phyloP scores from a whole-genome alignment of 2,329 filamentous ascomycete genomes.

The Scleromitrula shiraiana region DNA sequence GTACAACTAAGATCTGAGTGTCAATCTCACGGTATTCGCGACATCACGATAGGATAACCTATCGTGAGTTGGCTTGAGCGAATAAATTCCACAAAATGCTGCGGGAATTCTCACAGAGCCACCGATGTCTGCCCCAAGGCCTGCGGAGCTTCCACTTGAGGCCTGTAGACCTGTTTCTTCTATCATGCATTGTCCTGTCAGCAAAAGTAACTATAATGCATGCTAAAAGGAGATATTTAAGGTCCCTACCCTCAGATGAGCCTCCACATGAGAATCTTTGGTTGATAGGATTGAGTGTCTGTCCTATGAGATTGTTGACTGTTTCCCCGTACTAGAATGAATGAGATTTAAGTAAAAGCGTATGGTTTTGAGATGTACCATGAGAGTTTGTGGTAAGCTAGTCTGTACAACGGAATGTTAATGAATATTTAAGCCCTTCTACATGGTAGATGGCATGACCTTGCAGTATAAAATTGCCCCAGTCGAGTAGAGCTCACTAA shows the following conservation, averaged over 20 bases:
- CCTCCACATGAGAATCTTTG: slow-evolving; percentile 24
- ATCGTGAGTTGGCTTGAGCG: slow-evolving; percentile 29
- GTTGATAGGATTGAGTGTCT: slow-evolving; percentile 30
- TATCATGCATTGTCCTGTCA: no score
- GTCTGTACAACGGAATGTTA: slow-evolving; percentile 24
- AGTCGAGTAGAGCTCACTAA: slow-evolving; percentile 31
- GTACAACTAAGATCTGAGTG: no score
- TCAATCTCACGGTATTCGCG: slow-evolving; percentile 32
- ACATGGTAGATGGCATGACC: slow-evolving; percentile 30
- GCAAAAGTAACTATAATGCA: no score
- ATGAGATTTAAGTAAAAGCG: no score
- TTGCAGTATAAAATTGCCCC: slow-evolving; percentile 36
- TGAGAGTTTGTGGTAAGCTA: slow-evolving; percentile 34
- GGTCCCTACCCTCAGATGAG: slow-evolving; percentile 24
- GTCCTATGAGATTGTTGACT: slow-evolving; percentile 36
- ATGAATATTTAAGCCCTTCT: slow-evolving; percentile 10
- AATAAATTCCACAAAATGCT: slow-evolving; percentile 32
- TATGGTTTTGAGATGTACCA: no score
- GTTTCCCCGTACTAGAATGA: no score
- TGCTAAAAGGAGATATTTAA: slow-evolving; percentile 21
- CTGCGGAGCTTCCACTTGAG: slow-evolving; percentile 27
- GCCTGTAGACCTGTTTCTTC: no score
- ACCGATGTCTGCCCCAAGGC: slow-evolving; percentile 30
- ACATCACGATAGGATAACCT: slow-evolving; percentile 27
- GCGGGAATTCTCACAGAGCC: slow-evolving; percentile 31